A percentile compares a stretch with the other conserved stretches of the same genome.
Evolutionary conservation across 2,329 filamentous ascomycete genomes (phyloP).

Genomic region (Ophiocordyceps polyrhachis-furcata): DNA sequence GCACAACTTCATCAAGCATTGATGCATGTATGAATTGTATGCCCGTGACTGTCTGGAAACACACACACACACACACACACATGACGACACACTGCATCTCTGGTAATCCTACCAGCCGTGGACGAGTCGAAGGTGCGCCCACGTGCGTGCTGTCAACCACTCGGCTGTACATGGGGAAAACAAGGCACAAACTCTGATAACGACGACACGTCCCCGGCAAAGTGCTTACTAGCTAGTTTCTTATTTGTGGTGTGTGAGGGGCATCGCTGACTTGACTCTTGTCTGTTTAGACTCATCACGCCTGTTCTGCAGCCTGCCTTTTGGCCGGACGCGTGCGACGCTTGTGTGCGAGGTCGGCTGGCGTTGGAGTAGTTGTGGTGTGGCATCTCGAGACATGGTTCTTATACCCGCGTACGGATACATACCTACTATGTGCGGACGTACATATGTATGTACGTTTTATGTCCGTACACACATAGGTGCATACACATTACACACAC

Average conservation of each 20-base stretch:
- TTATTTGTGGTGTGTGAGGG: too few species aligned
- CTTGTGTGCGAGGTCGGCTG: neutral
- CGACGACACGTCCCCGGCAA: neutral
- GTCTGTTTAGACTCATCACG: too few species aligned
- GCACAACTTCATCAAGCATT: too few species aligned
- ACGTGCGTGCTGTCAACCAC: constrained; percentile 8
- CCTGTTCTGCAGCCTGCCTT: too few species aligned
- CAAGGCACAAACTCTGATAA: neutral
- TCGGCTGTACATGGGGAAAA: constrained; percentile 10
- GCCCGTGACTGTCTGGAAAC: neutral
- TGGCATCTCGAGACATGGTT: neutral
- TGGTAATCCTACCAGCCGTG: constrained; percentile 22
- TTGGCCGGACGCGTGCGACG: neutral
- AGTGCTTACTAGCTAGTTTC: neutral
- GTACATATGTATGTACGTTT: neutral
- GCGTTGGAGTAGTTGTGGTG: neutral
- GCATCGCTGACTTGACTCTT: too few species aligned
- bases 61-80: neutral
- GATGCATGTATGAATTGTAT: neutral
- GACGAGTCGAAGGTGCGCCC: constrained; percentile 5
- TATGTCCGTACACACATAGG: too few species aligned
- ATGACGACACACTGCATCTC: constrained; percentile 21
- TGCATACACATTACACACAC: neutral
- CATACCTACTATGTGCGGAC: too few species aligned
- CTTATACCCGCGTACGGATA: too few species aligned